phyloP scores from a whole-genome alignment of 768 basidiomycete species.

The Trametes maxima region DNA sequence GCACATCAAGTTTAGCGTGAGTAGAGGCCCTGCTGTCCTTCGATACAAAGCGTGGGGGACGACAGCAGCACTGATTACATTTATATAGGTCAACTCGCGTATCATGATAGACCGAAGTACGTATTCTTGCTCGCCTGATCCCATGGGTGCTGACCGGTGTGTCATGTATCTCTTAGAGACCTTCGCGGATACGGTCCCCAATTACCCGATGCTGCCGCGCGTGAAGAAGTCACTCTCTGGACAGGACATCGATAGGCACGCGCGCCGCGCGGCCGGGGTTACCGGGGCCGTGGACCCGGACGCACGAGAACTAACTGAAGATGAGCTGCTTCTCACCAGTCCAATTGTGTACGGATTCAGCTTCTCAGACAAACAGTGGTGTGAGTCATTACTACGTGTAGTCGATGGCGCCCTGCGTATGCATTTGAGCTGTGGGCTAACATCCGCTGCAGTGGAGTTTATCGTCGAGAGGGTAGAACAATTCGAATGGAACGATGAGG shows the following conservation, averaged over 20 bases:
- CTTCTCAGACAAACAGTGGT: conserved; percentile 58
- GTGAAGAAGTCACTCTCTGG: conserved; percentile 30
- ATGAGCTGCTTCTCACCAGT: conserved; percentile 57
- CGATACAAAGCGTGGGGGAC: not conserved
- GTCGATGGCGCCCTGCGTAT: not conserved
- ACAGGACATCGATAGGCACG: conserved; percentile 31
- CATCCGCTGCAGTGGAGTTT: conserved; percentile 51
- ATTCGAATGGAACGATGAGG: conserved; percentile 43
- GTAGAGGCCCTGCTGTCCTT: not conserved
- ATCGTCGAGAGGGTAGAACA: conserved; percentile 54
- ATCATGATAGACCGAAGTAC: conserved; percentile 65
- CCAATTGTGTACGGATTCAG: conserved; percentile 66
- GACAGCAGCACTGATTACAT: not conserved
- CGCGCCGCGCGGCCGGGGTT: conserved; percentile 4
- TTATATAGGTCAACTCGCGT: conserved; percentile 51
- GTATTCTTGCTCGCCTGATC: conserved; percentile 11
- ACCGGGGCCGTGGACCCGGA: not conserved
- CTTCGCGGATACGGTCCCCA: conserved; percentile 31
- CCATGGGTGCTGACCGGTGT: conserved; percentile 1
- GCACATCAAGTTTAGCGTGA: conserved; percentile 52
- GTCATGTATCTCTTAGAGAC: conserved; percentile 24
- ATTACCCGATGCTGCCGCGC: conserved; percentile 29
- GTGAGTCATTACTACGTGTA: conserved; percentile 46
- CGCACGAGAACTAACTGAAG: conserved; percentile 46
- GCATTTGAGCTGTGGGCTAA: not conserved